These are phyloP conservation scores for Geosmithia morbida DNA, from an alignment of 2,329 filamentous ascomycete species.

Conservation along the genomic window DNA sequence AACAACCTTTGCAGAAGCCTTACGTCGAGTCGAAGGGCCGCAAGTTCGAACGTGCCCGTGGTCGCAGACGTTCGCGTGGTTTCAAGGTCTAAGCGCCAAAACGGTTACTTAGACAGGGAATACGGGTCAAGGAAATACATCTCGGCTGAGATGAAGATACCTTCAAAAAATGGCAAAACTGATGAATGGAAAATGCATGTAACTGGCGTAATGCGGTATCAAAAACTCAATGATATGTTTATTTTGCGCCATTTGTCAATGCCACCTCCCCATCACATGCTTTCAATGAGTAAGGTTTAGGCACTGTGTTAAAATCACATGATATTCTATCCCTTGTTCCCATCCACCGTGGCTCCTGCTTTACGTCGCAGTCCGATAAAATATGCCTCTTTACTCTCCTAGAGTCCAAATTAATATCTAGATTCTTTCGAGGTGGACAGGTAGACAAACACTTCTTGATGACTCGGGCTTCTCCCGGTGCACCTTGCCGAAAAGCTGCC, in stretches of 20 bases:
- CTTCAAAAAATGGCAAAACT: background rate
- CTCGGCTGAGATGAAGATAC: slow-evolving; percentile 1
- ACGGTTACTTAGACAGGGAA: slow-evolving; percentile 8
- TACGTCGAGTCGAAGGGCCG: slow-evolving; percentile 96
- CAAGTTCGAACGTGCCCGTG: slow-evolving; percentile 99
- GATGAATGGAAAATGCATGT: slow-evolving; percentile 3
- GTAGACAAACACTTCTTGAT: slow-evolving; percentile 58
- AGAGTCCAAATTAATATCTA: background rate
- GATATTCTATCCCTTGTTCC: background rate
- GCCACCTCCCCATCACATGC: background rate
- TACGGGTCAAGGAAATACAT: background rate
- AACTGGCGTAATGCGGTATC: slow-evolving; percentile 25
- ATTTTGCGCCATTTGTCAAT: background rate
- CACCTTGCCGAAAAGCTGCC: slow-evolving; percentile 65
- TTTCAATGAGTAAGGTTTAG: background rate
- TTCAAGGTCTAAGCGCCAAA: slow-evolving; percentile 97
- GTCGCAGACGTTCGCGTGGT: slow-evolving; percentile 93
- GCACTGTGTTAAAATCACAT: background rate
- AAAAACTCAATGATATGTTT: slow-evolving; percentile 9
- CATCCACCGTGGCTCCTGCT: slow-evolving; percentile 15
- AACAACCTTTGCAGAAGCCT: slow-evolving; percentile 56
- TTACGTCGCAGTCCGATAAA: slow-evolving; percentile 70
- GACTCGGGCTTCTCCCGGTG: slow-evolving; percentile 82
- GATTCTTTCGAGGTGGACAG: too few species aligned
- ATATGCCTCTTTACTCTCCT: slow-evolving; percentile 57